These are phyloP conservation scores for Exophiala sp. DNA, from an alignment of 2,329 filamentous ascomycete species.

Conservation along the genomic window DNA sequence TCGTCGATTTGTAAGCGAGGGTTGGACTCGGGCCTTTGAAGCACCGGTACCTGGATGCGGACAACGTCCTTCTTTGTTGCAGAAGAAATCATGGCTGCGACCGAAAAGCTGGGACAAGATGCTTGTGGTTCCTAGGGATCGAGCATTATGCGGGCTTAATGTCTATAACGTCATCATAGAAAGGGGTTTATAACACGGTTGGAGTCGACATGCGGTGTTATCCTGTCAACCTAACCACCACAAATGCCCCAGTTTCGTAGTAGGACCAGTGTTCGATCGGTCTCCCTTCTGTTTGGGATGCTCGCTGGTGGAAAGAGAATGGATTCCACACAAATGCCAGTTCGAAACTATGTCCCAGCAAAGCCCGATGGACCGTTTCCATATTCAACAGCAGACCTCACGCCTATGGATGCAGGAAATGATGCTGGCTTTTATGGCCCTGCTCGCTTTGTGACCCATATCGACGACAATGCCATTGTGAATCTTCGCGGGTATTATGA, in stretches of 20 bases:
- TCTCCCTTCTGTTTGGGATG: conserved; percentile 18
- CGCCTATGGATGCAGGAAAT: conserved; percentile 26
- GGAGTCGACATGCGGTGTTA: neutral
- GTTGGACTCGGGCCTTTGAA: too few species aligned
- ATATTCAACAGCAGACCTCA: conserved; percentile 27
- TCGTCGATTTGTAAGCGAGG: too few species aligned
- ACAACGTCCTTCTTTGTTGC: too few species aligned
- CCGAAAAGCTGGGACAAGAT: too few species aligned
- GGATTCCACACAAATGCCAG: neutral
- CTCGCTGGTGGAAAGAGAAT: conserved; percentile 16
- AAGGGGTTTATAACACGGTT: neutral
- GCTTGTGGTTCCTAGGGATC: too few species aligned
- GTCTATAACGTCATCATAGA: neutral
- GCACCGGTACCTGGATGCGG: too few species aligned
- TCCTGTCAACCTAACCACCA: neutral
- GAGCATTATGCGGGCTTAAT: neutral
- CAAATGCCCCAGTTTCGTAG: neutral
- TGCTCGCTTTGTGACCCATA: conserved; percentile 53
- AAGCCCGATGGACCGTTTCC: conserved; percentile 26
- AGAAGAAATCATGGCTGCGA: neutral
- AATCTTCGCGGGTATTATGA: conserved; percentile 47
- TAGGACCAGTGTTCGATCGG: conserved; percentile 11
- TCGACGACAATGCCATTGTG: conserved; percentile 49
- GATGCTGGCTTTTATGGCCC: conserved; percentile 29
- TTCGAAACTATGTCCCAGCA: conserved; percentile 21